These are phyloP conservation scores for Fusarium stilboides DNA, from an alignment of 2,329 filamentous ascomycete genomes.

Conservation along the genomic window DNA sequence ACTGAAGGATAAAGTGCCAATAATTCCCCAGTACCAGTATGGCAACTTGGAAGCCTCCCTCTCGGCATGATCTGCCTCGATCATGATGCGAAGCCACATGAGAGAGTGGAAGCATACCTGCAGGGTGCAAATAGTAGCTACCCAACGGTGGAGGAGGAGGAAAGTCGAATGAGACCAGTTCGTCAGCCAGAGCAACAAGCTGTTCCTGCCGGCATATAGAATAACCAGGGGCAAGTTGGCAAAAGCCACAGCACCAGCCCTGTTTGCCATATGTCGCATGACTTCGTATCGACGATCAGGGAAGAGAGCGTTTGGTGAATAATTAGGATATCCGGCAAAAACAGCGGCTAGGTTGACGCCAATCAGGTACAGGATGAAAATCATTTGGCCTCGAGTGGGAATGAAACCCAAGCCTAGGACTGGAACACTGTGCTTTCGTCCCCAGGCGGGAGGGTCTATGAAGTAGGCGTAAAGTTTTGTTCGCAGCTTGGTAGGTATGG, in stretches of 20 bases:
- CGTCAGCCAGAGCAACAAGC: conserved; percentile 63
- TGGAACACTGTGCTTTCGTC: conserved; percentile 44
- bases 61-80: conserved; percentile 49
- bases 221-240: conserved; percentile 59
- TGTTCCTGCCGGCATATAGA: conserved; percentile 63
- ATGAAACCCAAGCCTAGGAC: conserved; percentile 46
- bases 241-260: conserved; percentile 59
- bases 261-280: conserved; percentile 55
- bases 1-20: conserved; percentile 55
- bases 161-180: conserved; percentile 65
- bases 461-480: conserved; percentile 47
- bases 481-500: conserved; percentile 17
- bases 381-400: conserved; percentile 59
- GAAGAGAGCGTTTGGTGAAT: conserved; percentile 52
- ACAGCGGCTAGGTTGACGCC: conserved; percentile 57
- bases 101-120: conserved; percentile 64
- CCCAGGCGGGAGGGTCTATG: conserved; percentile 47
- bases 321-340: conserved; percentile 49
- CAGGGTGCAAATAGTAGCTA: conserved; percentile 61
- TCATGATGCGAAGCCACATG: conserved; percentile 56
- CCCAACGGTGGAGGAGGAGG: conserved; percentile 64
- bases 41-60: conserved; percentile 47
- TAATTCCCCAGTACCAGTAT: conserved; percentile 63
- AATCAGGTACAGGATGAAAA: conserved; percentile 61
- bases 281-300: conserved; percentile 48